Percentiles rank a stretch among this genome's conserved stretches.
Evolutionary conservation across 495 filamentous ascomycete species (phyloP).

Genomic region (Podospora pseudocomata): DNA sequence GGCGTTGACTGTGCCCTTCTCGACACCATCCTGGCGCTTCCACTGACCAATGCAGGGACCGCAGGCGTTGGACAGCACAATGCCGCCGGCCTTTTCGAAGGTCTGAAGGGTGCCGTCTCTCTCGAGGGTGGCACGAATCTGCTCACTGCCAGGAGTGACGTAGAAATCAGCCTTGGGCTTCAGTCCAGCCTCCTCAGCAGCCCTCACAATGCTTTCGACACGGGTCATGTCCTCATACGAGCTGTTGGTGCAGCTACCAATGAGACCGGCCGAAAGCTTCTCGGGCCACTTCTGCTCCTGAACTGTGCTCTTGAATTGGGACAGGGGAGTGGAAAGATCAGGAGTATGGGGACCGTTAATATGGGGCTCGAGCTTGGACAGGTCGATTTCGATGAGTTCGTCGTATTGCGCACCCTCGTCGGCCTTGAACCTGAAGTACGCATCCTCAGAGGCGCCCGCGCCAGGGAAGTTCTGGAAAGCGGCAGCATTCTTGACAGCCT

Average conservation of each 20-base stretch:
- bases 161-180: conserved; percentile 89
- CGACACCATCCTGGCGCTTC: conserved; percentile 80
- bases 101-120: conserved; percentile 79
- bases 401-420: conserved; percentile 85
- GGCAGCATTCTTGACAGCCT: conserved; percentile 62
- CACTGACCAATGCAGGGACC: conserved; percentile 95
- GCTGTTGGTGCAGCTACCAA: conserved; percentile 97
- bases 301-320: conserved; percentile 78
- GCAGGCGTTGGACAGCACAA: conserved; percentile 90
- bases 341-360: conserved; percentile 98
- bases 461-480: conserved; percentile 47
- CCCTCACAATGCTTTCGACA: conserved; percentile 85
- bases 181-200: conserved; percentile 79
- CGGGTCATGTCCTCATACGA: conserved; percentile 98
- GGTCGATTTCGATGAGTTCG: conserved; percentile 84
- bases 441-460: conserved; percentile 33
- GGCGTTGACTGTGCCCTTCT: conserved; percentile 85
- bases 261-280: conserved; percentile 85
- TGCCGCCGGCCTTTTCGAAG: conserved; percentile 83
- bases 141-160: conserved; percentile 93
- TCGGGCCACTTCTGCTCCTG: conserved; percentile 84
- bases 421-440: conserved; percentile 55
- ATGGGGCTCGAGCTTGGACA: conserved; percentile 88
- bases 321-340: conserved; percentile 87
- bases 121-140: conserved; percentile 90